Evolutionary conservation across 164 flowering plant genomes (phyloP), one percentile per base, ranked within the genome.

Genomic region (Vitis riparia): DNA sequence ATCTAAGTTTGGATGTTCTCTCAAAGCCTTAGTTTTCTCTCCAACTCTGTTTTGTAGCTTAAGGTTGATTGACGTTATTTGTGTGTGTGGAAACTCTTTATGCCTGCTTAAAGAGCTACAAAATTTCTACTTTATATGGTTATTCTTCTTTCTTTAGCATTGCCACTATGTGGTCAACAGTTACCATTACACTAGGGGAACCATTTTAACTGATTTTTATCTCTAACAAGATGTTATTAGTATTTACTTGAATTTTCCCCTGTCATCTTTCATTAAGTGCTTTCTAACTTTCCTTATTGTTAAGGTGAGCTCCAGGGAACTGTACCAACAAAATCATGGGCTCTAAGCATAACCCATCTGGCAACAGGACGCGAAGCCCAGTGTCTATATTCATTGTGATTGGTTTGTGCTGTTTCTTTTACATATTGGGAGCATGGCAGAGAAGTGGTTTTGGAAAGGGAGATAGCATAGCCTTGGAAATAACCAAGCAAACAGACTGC

Each of bases 381-480:
- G 16, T 89, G 23, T 91, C 88, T 55, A 81, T 92, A 73, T 78
- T 94, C 51, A 62, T 87, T 49, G 89, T 91, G 56, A 69, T 86
- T 64, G 92, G 86, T 69, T 87, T 94, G 50, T 92, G 97, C 77
- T 84, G 88, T 73, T 88, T 89, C 88, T 94, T 85, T 73, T 94
- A 92, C 80, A 37, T 91, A 55, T 63, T 92, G 69, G 98, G 98
- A 78, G 89, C 93, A 71, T 92, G 98, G 98, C 97, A 92, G 67
- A 91, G 66, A 77, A 88, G 97, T 76, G 98, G 98, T 53, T 92
- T 86, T 76, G 98, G 97, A 48, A 94, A 91, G 78, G 94, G 93
- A 64, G 95, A 91, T 70, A 79, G 78, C 63, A 82, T 89, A 70
- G 91, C 94, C 0, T 58, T 84, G 71, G 83, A 79, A 60, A 74